Evolutionary conservation across 768 basidiomycete genomes (phyloP).

Genomic region (Galerina sulciceps): DNA sequence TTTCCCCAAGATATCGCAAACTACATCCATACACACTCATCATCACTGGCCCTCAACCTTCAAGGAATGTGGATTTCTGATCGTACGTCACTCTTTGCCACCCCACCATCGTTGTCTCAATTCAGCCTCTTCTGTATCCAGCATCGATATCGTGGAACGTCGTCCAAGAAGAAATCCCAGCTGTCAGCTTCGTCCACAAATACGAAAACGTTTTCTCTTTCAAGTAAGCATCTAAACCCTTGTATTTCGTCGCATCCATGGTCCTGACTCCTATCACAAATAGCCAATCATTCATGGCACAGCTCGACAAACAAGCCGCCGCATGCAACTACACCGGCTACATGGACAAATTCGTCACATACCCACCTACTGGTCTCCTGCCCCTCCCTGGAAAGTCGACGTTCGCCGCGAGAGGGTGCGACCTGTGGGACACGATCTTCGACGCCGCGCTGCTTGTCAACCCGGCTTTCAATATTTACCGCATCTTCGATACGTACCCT

Average conservation of each 20-base stretch:
- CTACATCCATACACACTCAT: conserved; percentile 67
- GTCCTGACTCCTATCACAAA: background rate
- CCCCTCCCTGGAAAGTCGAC: conserved; percentile 69
- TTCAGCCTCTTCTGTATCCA: conserved; percentile 20
- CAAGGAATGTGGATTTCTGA: conserved; percentile 77
- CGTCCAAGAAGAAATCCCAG: conserved; percentile 72
- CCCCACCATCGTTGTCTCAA: background rate
- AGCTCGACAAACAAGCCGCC: conserved; percentile 56
- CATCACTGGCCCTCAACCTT: conserved; percentile 54
- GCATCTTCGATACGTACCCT: conserved; percentile 78
- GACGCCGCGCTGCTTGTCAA: conserved; percentile 64
- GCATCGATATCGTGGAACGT: conserved; percentile 65
- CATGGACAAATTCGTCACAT: conserved; percentile 62
- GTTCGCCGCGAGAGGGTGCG: conserved; percentile 53
- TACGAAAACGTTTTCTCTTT: conserved; percentile 72
- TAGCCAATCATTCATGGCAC: conserved; percentile 64
- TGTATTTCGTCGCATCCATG: background rate
- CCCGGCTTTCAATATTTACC: conserved; percentile 79
- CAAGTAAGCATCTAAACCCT: conserved; percentile 49
- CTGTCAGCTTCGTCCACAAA: conserved; percentile 75
- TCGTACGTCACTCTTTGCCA: conserved; percentile 45
- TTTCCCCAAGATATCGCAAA: conserved; percentile 66
- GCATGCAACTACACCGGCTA: conserved; percentile 71
- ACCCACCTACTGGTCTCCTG: conserved; percentile 67
- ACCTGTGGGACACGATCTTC: conserved; percentile 71